Percentiles rank a stretch among this genome's conserved stretches.
Conservation (phyloP, 2,329 filamentous ascomycete genomes). For the Arthroderma sp. region DNA sequence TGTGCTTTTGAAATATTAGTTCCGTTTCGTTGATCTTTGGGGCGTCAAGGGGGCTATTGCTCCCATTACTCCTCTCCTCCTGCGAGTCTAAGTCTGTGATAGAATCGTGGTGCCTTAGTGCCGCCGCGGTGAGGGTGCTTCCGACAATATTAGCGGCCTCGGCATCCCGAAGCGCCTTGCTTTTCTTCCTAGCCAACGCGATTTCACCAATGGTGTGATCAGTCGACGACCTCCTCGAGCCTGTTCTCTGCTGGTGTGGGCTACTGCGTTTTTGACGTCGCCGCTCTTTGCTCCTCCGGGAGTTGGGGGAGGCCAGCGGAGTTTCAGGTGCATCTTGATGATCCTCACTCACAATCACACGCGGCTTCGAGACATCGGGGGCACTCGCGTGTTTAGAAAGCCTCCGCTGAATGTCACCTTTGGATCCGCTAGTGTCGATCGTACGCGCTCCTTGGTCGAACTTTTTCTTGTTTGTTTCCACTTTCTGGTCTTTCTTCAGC, state of each 20-base stretch:
- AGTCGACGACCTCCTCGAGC: conserved; percentile 32
- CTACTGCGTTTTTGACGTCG: conserved; percentile 40
- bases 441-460: conserved; percentile 53
- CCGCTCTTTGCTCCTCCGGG: conserved; percentile 40
- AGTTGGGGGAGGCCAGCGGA: conserved; percentile 17
- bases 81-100: conserved; percentile 39
- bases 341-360: conserved; percentile 46
- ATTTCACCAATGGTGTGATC: conserved; percentile 40
- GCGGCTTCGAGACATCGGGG: conserved; percentile 48
- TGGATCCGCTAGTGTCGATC: conserved; percentile 45
- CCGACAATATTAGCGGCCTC: conserved; percentile 44
- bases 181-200: conserved; percentile 40
- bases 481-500: conserved; percentile 78
- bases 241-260: conserved; percentile 33
- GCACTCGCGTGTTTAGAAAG: conserved; percentile 46
- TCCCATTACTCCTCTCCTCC: conserved; percentile 32
- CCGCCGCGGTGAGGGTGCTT: conserved; percentile 48
- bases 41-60: conserved; percentile 38
- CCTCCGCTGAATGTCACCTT: conserved; percentile 41
- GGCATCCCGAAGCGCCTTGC: conserved; percentile 42
- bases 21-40: conserved; percentile 38
- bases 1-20: conserved; percentile 39
- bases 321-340: conserved; percentile 1
- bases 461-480: conserved; percentile 55
- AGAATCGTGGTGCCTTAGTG: conserved; percentile 53